A percentile compares a stretch with the other conserved stretches of the same genome.
Conservation (phyloP, 2,329 filamentous ascomycete genomes). For the Ascochyta viciae-villosae region DNA sequence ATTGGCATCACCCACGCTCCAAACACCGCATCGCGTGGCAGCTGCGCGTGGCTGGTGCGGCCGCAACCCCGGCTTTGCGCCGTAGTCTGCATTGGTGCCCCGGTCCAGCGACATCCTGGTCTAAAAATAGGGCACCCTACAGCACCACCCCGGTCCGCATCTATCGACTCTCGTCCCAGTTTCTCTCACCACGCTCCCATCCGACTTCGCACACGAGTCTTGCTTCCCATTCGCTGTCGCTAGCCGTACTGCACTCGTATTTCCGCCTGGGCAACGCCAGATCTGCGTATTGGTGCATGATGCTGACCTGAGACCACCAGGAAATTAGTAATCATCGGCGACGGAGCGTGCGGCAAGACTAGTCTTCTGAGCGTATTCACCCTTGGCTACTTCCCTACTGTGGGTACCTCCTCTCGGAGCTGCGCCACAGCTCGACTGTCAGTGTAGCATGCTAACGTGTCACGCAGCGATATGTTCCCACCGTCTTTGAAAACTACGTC, state of each 20-base stretch:
- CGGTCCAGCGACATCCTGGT: slow-evolving; percentile 41
- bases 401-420: slow-evolving; percentile 59
- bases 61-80: slow-evolving; percentile 35
- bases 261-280: slow-evolving; percentile 21
- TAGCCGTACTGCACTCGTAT: slow-evolving; percentile 18
- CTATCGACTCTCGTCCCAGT: slow-evolving; percentile 41
- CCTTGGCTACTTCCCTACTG: slow-evolving; percentile 95
- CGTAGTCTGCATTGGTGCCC: slow-evolving; percentile 50
- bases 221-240: slow-evolving; percentile 14
- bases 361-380: slow-evolving; percentile 98
- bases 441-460: slow-evolving; percentile 33
- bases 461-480: slow-evolving; percentile 64
- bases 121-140: slow-evolving; percentile 48
- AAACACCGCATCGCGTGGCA: neutral
- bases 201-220: slow-evolving; percentile 16
- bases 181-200: slow-evolving; percentile 23
- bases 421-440: slow-evolving; percentile 23
- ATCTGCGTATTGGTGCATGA: slow-evolving; percentile 13
- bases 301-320: slow-evolving; percentile 57
- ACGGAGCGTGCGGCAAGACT: slow-evolving; percentile 98
- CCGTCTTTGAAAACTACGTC: slow-evolving; percentile 99
- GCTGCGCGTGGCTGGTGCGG: neutral
- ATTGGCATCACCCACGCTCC: neutral
- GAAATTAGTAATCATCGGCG: slow-evolving; percentile 96
- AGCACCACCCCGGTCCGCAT: slow-evolving; percentile 42